Base-by-base conservation (phyloP, 108 stramenopile species). In the Nitzschia putrida region DNA sequence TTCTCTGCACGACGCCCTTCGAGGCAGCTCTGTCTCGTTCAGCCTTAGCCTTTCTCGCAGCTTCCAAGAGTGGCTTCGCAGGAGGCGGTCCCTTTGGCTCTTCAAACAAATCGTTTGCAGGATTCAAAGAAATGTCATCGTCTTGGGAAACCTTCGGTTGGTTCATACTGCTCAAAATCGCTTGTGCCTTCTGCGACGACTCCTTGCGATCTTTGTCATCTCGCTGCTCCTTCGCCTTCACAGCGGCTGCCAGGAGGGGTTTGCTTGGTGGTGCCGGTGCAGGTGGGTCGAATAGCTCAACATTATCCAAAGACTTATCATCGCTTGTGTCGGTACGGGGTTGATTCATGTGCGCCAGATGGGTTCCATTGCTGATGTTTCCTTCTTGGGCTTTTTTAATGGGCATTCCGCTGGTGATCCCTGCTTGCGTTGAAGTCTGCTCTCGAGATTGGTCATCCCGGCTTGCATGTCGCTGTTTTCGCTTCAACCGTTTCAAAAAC, bases 401-500 rank as follows among this genome's bases (percentile, higher is more conserved):
- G 2, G 47, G 6, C 18, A 49, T 4, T 18, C n/a, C 6, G n/a
- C 47, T 49, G n/a, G 47, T 18, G n/a, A 6, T 49, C 29, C 3
- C 1, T 34, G 29, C 4, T 3, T 49, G n/a, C 6, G 47, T 49
- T 16, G 47, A 6, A 49, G 47, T 49, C 2, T 49, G 4, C 4
- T 49, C 47, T 2, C 14, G 47, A 18, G 47, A 49, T 18, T 16
- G 14, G 3, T 18, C 47, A 26, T 60, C 38, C 14, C 26, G 34
- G 26, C 5, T 2, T 3, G 58, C 39, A 16, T 56, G 54, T 38
- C 67, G 49, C 37, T 70, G 69, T 21, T 59, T 58, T 43, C 42
- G 44, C 42, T 51, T 58, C 50, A 70, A 52, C 12, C 18, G 58
- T 52, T 58, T 60, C 29, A 70, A 60, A 1, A 60, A 60, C 47